phyloP scores from a whole-genome alignment of 441 rosid genomes.

The Gossypium aridum region DNA sequence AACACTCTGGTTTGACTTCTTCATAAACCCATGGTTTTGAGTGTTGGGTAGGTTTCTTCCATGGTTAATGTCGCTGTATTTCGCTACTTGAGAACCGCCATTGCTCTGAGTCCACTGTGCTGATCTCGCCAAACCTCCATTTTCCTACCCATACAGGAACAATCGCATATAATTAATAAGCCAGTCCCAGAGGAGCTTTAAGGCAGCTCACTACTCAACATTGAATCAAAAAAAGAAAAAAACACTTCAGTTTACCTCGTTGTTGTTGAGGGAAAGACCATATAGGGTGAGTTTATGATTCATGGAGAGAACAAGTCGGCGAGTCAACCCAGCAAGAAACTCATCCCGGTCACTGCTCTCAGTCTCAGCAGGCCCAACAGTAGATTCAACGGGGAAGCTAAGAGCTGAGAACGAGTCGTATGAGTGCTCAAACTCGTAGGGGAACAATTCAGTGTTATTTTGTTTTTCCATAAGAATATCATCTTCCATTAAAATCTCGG shows the following conservation, averaged over 20 bases:
- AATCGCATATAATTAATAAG: no score
- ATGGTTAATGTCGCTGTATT: not conserved
- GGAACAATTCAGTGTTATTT: not conserved
- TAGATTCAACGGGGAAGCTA: not conserved
- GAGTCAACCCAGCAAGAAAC: not conserved
- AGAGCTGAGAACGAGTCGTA: not conserved
- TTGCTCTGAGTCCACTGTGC: not conserved
- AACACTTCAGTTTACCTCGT: no score
- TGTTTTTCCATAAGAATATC: not conserved
- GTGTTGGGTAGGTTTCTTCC: not conserved
- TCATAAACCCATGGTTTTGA: not conserved
- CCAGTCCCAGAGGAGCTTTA: no score
- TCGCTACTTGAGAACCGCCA: not conserved
- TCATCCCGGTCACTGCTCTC: not conserved
- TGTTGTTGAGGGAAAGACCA: not conserved
- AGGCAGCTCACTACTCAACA: no score
- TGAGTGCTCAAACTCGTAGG: not conserved
- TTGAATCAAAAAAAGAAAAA: no score
- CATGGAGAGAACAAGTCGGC: not conserved
- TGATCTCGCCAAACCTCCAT: not conserved
- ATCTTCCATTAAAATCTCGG: not conserved
- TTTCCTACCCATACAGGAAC: no score
- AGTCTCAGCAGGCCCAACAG: not conserved
- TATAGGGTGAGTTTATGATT: not conserved
- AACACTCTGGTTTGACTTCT: not conserved